Conservation (phyloP, 345 rosid species). For the Raphanus raphanistrum region DNA sequence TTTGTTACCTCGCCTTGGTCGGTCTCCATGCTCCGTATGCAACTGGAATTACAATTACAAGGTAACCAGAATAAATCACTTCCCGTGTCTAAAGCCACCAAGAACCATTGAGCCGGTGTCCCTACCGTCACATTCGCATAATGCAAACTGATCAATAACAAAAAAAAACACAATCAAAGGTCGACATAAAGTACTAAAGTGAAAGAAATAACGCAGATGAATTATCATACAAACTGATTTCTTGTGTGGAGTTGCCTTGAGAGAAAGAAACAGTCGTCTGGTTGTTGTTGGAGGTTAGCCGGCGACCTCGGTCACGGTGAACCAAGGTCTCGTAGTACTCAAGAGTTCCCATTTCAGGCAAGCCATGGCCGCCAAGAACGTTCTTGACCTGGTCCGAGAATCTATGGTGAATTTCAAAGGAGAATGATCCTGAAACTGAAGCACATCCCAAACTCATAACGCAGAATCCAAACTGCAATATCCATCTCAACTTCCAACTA, state of each 20-base stretch:
- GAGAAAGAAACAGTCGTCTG: conserved; percentile 63
- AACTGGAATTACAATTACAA: conserved; percentile 63
- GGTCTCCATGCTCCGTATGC: conserved; percentile 46
- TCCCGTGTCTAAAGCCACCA: conserved; percentile 96
- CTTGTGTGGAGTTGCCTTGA: conserved; percentile 62
- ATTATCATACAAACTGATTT: conserved; percentile 46
- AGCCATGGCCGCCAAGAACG: conserved; percentile 54
- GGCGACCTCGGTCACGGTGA: conserved; percentile 76
- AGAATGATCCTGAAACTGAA: conserved; percentile 50
- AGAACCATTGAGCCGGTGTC: conserved; percentile 65
- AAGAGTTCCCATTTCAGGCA: conserved; percentile 70
- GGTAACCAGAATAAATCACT: conserved; percentile 93
- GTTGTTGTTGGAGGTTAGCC: conserved; percentile 47
- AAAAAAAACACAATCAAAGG: neutral
- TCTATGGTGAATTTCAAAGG: conserved; percentile 73
- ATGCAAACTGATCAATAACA: conserved; percentile 59
- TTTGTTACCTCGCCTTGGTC: conserved; percentile 48
- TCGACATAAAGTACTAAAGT: neutral
- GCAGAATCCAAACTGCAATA: conserved; percentile 28
- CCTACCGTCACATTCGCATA: conserved; percentile 87
- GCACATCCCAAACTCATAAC: conserved; percentile 25
- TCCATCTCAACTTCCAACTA: conserved; percentile 23
- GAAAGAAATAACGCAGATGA: neutral
- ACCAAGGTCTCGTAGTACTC: conserved; percentile 63
- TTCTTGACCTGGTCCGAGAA: conserved; percentile 80